Base-by-base conservation (phyloP, 192 early-diverging fungal genomes). In the Linderina pennispora region DNA sequence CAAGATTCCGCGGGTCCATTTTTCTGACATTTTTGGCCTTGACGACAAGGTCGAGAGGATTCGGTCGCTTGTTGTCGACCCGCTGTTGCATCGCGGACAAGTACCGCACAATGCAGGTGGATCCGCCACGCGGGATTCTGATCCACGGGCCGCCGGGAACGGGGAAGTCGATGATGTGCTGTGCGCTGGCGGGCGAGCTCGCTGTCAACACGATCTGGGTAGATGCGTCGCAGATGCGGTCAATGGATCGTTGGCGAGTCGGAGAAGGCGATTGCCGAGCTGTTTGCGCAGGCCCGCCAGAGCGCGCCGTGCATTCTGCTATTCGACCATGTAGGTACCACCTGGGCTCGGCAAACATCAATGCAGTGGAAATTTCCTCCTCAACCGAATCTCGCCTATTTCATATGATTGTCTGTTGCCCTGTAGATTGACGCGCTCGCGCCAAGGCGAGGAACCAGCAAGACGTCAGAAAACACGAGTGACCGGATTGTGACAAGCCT, bases 191-290 rank as follows among this genome's bases (percentile, higher is more conserved):
- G 3, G 61, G 79, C 15, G 88, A 88, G 62, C 49, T 83, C 13
- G 88, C 86, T 7, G 77, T 94, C 49, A 88, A 88, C 39, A 86
- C 84, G 48, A 84, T 97, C 58, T 76, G 84, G 46, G 85, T 92
- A 1, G 91, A 91, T 48, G 84, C 87, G 25, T 80, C 93, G 1
- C 85, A 89, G 62, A 61, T 98, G 22, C 76, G 88, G 38, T 94
- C 91, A 19, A 93, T 93, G 61, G n/a, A 60, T 94, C 17, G 88
- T 98, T n/a, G 94, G 94, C 32, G 91, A 94, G 63, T 88, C 90
- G 0, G 94, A 98, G 48, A 77, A 84, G 41, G 82, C 82, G 26
- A 85, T 98, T 57, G 82, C 85, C 6, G 77, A 74, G 5, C 63
- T 94, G 44, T 98, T 98, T 78, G 67, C 80, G 2, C 79, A 86